Evolutionary conservation across 1,139 yeast genomes (phyloP), one percentile per base, ranked within the genome.

Genomic region (Lizanozyma gosingica): DNA sequence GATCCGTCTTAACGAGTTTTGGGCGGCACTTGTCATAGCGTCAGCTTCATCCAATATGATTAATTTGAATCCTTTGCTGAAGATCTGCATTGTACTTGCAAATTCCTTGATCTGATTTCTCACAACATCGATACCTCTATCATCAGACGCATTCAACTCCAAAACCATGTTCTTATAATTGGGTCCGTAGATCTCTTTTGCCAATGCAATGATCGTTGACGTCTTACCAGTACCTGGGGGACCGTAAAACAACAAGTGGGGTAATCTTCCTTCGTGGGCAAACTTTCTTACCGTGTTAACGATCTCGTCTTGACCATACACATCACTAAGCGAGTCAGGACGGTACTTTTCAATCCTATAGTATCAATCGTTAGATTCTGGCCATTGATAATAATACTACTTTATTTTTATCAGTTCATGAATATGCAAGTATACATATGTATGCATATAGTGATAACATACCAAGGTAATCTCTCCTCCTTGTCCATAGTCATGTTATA

Each of bases 191-290:
- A 92, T 80, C 54, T 90, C 96, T 41, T 78, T 70, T 1, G 98
- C 97, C 44, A 92, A 64, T 0, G 97, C 97, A 33, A 85, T 75
- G 45, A 92, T 85, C 1, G 97, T 90, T 1, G 96, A 86, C 0
- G 98, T 92, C 58, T 92, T 92, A 47, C 98, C 98, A 0, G 97
- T 90, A 18, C 98, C 98, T 17, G 98, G 97, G 0, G 97, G 97
- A 0, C 98, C 98, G 59, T 92, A 90, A 60, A 92, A 90, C 38
- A 90, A 65, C 46, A 90, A 63, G 62, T 90, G 97, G 2, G 98
- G 98, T 39, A 92, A 68, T 52, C 78, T 77, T 11, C 94, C 92
- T 45, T 83, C 85, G 46, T 78, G 76, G 15, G 90, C 90, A 59
- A 94, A 90, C 57, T 80, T 83, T 37, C 88, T 76, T 15, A 92